Conservation (phyloP, 1,139 yeast species). For the Diutina mesorugosa region DNA sequence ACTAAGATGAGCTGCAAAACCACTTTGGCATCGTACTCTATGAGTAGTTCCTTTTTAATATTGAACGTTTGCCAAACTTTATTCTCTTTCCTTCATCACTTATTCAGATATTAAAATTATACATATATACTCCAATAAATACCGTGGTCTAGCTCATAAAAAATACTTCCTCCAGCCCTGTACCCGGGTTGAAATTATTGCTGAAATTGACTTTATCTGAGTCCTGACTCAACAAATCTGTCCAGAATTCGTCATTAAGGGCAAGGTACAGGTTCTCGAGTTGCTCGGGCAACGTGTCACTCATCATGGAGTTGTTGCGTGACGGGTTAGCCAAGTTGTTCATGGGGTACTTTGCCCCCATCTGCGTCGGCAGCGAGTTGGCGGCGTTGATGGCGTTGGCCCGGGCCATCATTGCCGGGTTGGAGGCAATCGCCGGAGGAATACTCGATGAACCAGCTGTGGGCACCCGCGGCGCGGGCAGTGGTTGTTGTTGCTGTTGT, state of each 20-base stretch:
- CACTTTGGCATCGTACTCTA: too few relatives aligned
- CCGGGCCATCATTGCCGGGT: not conserved
- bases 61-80: too few relatives aligned
- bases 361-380: not conserved
- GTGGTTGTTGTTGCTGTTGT: not conserved
- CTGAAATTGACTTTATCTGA: conserved; percentile 21
- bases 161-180: not conserved
- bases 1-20: too few relatives aligned
- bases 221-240: conserved; percentile 24
- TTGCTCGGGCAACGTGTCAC: not conserved
- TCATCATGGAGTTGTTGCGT: not conserved
- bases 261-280: not conserved
- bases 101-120: too few relatives aligned
- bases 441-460: not conserved
- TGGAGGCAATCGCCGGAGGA: not conserved
- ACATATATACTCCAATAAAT: not conserved
- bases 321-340: not conserved
- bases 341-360: not conserved
- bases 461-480: not conserved
- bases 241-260: conserved; percentile 32
- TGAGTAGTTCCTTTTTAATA: too few relatives aligned
- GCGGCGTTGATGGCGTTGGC: not conserved
- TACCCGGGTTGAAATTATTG: not conserved
- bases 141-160: not conserved
- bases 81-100: too few relatives aligned